These are phyloP conservation scores for Lolium multiflorum DNA, from an alignment of 176 grass and related monocot genomes.

Conservation along the genomic window DNA sequence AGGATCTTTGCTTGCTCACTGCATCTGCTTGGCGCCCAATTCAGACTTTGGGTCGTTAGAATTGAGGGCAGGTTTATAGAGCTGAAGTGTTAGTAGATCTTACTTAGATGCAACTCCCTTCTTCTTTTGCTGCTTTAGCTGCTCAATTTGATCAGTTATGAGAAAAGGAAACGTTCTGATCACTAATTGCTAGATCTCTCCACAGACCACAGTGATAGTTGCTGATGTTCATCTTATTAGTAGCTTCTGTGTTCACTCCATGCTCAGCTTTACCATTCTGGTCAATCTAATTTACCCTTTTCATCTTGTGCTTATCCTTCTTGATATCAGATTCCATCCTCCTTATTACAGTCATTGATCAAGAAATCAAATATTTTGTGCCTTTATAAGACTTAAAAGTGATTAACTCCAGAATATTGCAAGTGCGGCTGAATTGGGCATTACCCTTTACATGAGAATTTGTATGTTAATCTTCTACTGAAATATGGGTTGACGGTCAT, in stretches of 20 bases:
- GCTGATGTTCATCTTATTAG: conserved; percentile 16
- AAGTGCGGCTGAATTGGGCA: neutral
- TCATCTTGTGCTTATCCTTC: neutral
- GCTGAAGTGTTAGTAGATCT: conserved; percentile 34
- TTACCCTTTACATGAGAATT: conserved; percentile 1
- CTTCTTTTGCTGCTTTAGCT: conserved; percentile 37
- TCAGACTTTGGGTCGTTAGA: conserved; percentile 55
- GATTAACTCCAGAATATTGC: neutral
- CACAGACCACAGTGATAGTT: conserved; percentile 39
- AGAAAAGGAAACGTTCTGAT: conserved; percentile 39
- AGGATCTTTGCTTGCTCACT: conserved; percentile 95
- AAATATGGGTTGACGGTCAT: neutral
- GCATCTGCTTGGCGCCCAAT: conserved; percentile 91
- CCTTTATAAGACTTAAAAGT: neutral
- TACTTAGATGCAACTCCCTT: conserved; percentile 36
- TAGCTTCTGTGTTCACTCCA: conserved; percentile 26
- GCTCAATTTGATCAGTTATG: conserved; percentile 38
- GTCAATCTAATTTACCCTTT: neutral
- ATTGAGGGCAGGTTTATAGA: conserved; percentile 14
- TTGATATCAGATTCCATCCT: neutral
- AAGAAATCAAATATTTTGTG: neutral
- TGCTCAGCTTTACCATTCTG: neutral
- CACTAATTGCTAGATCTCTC: conserved; percentile 45
- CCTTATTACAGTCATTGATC: neutral
- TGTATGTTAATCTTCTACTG: neutral